Conservation (phyloP, 805 yeast genomes). For the Starmerella floris region DNA sequence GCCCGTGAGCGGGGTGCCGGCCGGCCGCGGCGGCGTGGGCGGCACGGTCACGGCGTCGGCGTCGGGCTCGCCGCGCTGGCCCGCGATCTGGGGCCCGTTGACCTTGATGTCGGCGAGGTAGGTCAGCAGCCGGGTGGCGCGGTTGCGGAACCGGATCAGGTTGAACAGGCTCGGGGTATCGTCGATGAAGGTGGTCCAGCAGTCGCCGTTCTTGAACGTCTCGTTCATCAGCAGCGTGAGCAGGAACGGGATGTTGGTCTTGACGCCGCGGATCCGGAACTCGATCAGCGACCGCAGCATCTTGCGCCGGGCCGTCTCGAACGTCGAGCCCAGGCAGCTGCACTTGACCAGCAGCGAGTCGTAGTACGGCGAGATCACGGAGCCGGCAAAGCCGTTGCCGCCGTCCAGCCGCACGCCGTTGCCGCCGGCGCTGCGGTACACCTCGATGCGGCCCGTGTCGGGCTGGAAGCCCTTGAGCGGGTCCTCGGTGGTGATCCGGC, state of each 20-base stretch:
- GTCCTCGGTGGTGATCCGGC: constrained; percentile 98
- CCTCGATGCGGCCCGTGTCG: constrained; percentile 96
- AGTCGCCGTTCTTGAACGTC: constrained; percentile 68
- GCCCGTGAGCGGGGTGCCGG: constrained; percentile 66
- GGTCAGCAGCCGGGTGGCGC: constrained; percentile 86
- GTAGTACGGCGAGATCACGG: constrained; percentile 91
- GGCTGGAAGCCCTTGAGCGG: constrained; percentile 96
- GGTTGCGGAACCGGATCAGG: constrained; percentile 87
- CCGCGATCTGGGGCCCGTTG: constrained; percentile 90
- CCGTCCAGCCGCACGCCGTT: constrained; percentile 98
- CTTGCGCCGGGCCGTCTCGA: constrained; percentile 92
- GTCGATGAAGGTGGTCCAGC: constrained; percentile 98
- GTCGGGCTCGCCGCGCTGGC: constrained; percentile 88
- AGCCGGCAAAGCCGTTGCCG: constrained; percentile 96
- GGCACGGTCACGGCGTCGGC: constrained; percentile 73
- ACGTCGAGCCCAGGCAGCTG: constrained; percentile 92
- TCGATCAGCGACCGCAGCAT: constrained; percentile 95
- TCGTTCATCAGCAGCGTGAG: constrained; percentile 82
- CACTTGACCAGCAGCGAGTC: constrained; percentile 98
- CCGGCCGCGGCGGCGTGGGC: constrained; percentile 28
- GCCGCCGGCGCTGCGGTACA: constrained; percentile 97
- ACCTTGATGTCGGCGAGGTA: constrained; percentile 90
- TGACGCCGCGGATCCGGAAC: constrained; percentile 97
- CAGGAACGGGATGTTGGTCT: constrained; percentile 94
- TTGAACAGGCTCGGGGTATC: constrained; percentile 94